Conservation (phyloP, 495 filamentous ascomycete genomes). For the Penicillium paxilli region DNA sequence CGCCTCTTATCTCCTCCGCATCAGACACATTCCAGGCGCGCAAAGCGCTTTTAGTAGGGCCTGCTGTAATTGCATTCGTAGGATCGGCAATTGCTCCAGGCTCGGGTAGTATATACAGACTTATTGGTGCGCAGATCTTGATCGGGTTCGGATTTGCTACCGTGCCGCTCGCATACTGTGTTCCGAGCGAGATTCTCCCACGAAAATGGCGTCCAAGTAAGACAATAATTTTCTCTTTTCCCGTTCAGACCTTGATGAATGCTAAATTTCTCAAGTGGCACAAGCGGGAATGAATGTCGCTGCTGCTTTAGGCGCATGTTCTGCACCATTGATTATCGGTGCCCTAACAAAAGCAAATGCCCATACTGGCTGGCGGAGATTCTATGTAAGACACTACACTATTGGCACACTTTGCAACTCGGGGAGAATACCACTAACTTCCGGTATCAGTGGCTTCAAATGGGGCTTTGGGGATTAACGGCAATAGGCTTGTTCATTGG, state of each 20-base stretch:
- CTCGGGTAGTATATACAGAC: constrained; percentile 5
- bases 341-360: constrained; percentile 5
- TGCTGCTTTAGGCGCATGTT: constrained; percentile 1
- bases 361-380: constrained; percentile 5
- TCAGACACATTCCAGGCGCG: constrained; percentile 13
- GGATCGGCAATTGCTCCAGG: constrained; percentile 11
- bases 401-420: too few species aligned
- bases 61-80: constrained; percentile 9
- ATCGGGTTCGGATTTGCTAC: constrained; percentile 14
- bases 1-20: constrained; percentile 8
- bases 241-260: neutral
- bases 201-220: constrained; percentile 12
- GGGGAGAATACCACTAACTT: too few species aligned
- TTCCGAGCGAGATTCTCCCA: constrained; percentile 12
- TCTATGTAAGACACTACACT: constrained; percentile 1
- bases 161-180: constrained; percentile 12
- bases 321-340: constrained; percentile 4
- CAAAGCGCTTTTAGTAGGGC: constrained; percentile 7
- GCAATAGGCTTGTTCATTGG: constrained; percentile 11
- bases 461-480: constrained; percentile 12
- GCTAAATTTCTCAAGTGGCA: neutral
- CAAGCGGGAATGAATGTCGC: constrained; percentile 8
- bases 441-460: constrained; percentile 13
- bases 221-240: neutral
- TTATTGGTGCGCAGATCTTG: constrained; percentile 9